These are phyloP conservation scores for Trichoderma asperelloides DNA, from an alignment of 495 filamentous ascomycete species.

Conservation along the genomic window DNA sequence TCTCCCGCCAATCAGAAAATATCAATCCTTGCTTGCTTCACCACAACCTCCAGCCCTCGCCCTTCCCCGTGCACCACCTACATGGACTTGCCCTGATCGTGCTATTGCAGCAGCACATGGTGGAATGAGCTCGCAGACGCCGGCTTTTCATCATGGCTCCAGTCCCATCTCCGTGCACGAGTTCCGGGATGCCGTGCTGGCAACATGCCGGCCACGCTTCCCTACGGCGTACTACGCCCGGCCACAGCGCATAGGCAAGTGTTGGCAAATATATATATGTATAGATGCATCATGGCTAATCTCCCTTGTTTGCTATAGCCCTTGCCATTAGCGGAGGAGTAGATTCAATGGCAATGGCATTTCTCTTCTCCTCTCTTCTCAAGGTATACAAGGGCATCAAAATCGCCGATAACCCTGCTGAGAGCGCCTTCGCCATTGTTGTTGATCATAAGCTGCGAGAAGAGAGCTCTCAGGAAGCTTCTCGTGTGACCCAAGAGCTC, in stretches of 20 bases:
- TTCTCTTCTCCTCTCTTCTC: conserved; percentile 46
- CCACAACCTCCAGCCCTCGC: no score
- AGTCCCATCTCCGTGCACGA: conserved; percentile 40
- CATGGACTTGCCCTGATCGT: not conserved
- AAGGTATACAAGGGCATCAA: conserved; percentile 18
- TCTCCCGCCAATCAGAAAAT: no score
- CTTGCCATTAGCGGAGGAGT: conserved; percentile 87
- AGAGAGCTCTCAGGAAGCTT: conserved; percentile 61
- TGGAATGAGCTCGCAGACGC: conserved; percentile 1
- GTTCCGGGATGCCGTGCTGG: conserved; percentile 44
- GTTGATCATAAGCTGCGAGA: conserved; percentile 69
- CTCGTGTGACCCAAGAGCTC: conserved; percentile 47
- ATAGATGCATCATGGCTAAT: not conserved
- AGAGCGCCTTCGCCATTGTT: conserved; percentile 54
- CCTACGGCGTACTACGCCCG: conserved; percentile 15
- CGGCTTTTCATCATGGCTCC: conserved; percentile 22
- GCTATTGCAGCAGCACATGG: not conserved
- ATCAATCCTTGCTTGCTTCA: no score
- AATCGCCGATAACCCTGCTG: conserved; percentile 27
- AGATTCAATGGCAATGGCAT: conserved; percentile 90
- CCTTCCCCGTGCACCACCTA: not conserved
- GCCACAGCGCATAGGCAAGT: conserved; percentile 23
- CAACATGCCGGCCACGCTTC: conserved; percentile 40
- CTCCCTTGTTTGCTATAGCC: conserved; percentile 35
- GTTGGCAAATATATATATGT: not conserved